These are phyloP conservation scores for Ascocoryne sarcoides DNA, from an alignment of 2,329 filamentous ascomycete species.

Conservation along the genomic window DNA sequence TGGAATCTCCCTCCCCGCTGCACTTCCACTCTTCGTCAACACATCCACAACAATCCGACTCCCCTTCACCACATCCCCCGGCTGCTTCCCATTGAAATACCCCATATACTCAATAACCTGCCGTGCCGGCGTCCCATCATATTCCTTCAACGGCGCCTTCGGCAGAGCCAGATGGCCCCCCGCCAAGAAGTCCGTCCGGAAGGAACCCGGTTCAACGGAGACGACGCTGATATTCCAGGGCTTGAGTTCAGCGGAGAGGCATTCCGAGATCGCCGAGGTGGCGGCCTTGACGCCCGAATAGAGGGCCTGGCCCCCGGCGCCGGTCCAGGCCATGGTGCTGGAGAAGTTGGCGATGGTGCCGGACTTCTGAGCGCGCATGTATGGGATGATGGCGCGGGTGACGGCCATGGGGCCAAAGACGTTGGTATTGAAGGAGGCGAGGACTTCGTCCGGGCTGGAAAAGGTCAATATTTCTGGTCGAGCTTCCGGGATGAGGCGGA, in stretches of 20 bases:
- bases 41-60: not conserved
- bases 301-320: not conserved
- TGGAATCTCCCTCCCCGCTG: not conserved
- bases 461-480: too few species aligned
- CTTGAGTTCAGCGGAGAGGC: not conserved
- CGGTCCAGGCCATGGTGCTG: not conserved
- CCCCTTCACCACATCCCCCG: not conserved
- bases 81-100: not conserved
- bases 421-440: too few species aligned
- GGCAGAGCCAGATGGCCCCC: not conserved
- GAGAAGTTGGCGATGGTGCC: not conserved
- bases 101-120: not conserved
- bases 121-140: not conserved
- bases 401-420: not conserved
- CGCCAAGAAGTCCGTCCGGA: not conserved
- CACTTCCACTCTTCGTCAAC: not conserved
- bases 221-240: not conserved
- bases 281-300: not conserved
- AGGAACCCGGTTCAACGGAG: not conserved
- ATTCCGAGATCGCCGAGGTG: not conserved
- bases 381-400: not conserved
- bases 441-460: too few species aligned
- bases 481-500: too few species aligned
- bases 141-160: not conserved
- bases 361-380: not conserved